Percentiles rank a stretch among this genome's conserved stretches.
These are phyloP conservation scores for Tricholoma saponaceum DNA, from an alignment of 768 basidiomycete species.

Conservation along the genomic window DNA sequence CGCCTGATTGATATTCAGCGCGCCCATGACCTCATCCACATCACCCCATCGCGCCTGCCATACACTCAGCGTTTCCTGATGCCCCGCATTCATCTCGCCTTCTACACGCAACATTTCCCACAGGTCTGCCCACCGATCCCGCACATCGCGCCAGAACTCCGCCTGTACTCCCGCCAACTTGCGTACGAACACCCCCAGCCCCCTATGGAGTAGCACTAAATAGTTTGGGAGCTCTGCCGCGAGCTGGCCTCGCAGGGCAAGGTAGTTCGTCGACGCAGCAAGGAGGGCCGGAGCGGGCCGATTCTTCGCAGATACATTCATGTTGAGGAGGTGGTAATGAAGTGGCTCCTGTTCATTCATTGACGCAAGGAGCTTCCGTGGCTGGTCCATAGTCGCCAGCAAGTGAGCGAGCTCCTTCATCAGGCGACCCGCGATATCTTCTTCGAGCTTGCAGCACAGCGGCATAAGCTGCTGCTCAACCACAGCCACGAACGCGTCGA, in stretches of 20 bases:
- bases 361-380: slow-evolving; percentile 61
- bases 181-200: slow-evolving; percentile 47
- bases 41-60: slow-evolving; percentile 71
- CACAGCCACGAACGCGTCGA: slow-evolving; percentile 65
- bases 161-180: slow-evolving; percentile 56
- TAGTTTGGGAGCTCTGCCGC: slow-evolving; percentile 67
- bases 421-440: slow-evolving; percentile 47
- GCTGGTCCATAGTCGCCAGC: slow-evolving; percentile 55
- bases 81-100: slow-evolving; percentile 62
- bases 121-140: slow-evolving; percentile 70
- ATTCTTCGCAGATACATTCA: slow-evolving; percentile 57
- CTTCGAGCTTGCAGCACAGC: slow-evolving; percentile 50
- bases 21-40: slow-evolving; percentile 46
- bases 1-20: slow-evolving; percentile 29
- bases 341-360: slow-evolving; percentile 74
- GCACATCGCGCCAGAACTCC: slow-evolving; percentile 55
- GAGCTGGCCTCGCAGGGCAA: slow-evolving; percentile 72
- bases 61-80: slow-evolving; percentile 64
- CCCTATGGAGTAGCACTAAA: slow-evolving; percentile 53
- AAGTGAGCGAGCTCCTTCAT: slow-evolving; percentile 56
- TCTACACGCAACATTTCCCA: slow-evolving; percentile 81
- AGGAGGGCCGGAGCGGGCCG: slow-evolving; percentile 65
- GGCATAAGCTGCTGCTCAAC: slow-evolving; percentile 51
- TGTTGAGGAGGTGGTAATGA: slow-evolving; percentile 66
- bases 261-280: slow-evolving; percentile 71